A percentile compares a stretch with the other conserved stretches of the same genome.
Conservation (phyloP, 2,329 filamentous ascomycete species). For the Calonectria pteridis region DNA sequence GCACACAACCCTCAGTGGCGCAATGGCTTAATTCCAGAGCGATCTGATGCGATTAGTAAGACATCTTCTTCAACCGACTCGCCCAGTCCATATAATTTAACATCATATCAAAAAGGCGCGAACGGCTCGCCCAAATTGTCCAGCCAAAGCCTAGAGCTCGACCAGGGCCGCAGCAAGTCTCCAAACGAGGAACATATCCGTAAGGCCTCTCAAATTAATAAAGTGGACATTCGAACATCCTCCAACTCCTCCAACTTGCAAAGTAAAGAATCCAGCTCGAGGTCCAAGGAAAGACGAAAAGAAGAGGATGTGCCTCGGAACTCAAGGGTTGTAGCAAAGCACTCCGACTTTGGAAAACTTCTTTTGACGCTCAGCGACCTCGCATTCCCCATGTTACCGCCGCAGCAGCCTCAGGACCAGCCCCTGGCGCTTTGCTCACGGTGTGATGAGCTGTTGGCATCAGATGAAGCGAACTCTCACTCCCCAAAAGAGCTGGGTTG, state of each 20-base stretch:
- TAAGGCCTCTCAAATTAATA: neutral
- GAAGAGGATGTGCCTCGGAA: no score
- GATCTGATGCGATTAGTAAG: neutral
- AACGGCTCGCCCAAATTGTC: neutral
- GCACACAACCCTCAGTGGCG: neutral
- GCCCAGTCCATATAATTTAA: neutral
- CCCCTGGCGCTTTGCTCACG: neutral
- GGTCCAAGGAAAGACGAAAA: no score
- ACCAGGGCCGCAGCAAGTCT: neutral
- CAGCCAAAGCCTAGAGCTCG: neutral
- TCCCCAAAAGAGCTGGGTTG: neutral
- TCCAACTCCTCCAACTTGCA: neutral
- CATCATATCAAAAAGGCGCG: neutral
- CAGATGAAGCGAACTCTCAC: neutral
- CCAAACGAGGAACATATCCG: neutral
- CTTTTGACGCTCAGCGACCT: neutral
- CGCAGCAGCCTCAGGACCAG: neutral
- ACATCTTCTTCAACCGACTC: neutral
- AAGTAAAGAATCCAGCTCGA: neutral
- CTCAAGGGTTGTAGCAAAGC: neutral
- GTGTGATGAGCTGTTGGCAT: neutral
- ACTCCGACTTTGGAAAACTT: neutral
- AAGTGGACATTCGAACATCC: neutral
- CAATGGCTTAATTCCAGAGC: neutral
- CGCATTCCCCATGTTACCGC: neutral